phyloP scores from a whole-genome alignment of 75 land plant genomes.

The Pseudotsuga menziesii region DNA sequence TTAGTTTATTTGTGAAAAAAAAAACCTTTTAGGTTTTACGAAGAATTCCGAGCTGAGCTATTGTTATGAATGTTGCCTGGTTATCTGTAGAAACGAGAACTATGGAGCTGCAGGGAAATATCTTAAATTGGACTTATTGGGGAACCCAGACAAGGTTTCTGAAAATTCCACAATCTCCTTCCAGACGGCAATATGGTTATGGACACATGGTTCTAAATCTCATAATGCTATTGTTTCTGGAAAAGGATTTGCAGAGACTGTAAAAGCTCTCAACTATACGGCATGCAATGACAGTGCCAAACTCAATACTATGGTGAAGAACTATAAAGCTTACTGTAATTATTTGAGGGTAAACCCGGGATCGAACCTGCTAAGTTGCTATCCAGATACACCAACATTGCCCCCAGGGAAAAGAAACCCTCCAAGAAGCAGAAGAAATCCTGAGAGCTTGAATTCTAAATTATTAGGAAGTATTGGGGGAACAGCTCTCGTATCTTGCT shows the following conservation, averaged over 20 bases:
- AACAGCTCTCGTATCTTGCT: constrained; percentile 1
- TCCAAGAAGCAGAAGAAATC: background rate
- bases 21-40: too few relatives aligned
- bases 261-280: background rate
- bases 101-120: constrained; percentile 42
- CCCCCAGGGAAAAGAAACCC: background rate
- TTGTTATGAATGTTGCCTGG: background rate
- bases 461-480: constrained; percentile 2
- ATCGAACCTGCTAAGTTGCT: background rate
- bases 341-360: background rate
- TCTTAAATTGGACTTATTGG: constrained; percentile 28
- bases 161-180: constrained; percentile 36
- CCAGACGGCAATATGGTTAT: constrained; percentile 67
- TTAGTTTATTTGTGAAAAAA: too few relatives aligned
- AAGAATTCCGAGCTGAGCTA: too few relatives aligned
- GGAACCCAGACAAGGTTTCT: constrained; percentile 49
- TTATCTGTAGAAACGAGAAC: constrained; percentile 40
- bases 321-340: background rate
- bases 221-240: background rate
- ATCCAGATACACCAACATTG: background rate
- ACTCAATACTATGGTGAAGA: background rate
- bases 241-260: background rate
- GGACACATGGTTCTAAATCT: constrained; percentile 31
- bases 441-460: background rate
- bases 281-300: background rate